Evolutionary conservation across 73 alveolate genomes (phyloP), one percentile per base, ranked within the genome.

Genomic region (Diophrys appendiculata): DNA sequence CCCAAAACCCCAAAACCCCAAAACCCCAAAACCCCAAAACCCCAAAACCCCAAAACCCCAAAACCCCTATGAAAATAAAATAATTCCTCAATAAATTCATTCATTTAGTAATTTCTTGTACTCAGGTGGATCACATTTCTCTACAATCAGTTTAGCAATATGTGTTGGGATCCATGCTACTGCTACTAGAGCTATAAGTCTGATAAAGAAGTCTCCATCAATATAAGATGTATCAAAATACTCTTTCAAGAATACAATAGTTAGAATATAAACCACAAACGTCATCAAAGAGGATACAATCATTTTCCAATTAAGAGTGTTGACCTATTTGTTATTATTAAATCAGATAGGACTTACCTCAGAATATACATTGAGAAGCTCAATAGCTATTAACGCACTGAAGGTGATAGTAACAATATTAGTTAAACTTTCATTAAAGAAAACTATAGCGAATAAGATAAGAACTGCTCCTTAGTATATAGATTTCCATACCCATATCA

Each of bases 381-480:
- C 99, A 3, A 92, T 80, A 29, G 94, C 80, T 65, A 97, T 95
- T 35, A 97, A 77, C 1, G 98, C 95, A 35, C 98, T 90, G 91
- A 97, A 97, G 30, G 99, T 92, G 29, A 96, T 94, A 24, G 99
- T 92, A 2, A 95, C 99, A 34, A 97, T 92, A 82, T 91, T 94
- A 33, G 94, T 77, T 82, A 97, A 95, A 29, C 90, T 75, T 52
- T 88, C 90, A 32, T 95, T 87, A 90, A 97, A 97, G 79, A 94
- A 80, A 53, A 90, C 65, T 29, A 95, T 76, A 2, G 98, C 56
- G 69, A 92, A 77, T 77, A 91, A 68, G 90, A 95, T 94, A n/a
- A 97, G 92, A 5, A 90, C 81, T 52, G 94, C 80, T 0, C 99
- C 98, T 87, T 97, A 93, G 86, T 87, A 97, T 31, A 95, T 84